Conservation (phyloP, 2,329 filamentous ascomycete genomes). For the Claviceps africana region DNA sequence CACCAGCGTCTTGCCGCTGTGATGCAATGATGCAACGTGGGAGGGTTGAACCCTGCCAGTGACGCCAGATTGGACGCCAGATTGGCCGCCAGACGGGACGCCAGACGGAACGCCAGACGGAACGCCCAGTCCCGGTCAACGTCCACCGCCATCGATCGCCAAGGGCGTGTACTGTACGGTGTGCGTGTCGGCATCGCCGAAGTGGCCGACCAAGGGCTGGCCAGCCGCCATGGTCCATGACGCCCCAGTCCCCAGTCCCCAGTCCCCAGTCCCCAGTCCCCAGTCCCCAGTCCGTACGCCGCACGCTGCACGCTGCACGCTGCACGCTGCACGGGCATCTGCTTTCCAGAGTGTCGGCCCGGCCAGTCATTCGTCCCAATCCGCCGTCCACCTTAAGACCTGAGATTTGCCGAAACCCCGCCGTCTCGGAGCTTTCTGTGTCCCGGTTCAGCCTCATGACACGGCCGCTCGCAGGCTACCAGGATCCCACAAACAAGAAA, state of each 20-base stretch:
- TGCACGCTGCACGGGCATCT: slow-evolving; percentile 1
- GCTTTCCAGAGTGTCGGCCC: neutral
- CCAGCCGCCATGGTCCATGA: neutral
- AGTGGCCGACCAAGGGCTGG: neutral
- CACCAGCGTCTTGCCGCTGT: no score
- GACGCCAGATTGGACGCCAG: no score
- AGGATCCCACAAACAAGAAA: neutral
- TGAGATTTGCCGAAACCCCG: no score
- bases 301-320: no score
- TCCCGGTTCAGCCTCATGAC: neutral
- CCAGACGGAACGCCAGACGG: no score
- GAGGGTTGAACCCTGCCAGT: no score
- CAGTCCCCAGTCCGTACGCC: no score
- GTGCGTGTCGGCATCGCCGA: slow-evolving; percentile 3
- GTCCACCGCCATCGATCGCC: neutral
- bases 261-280: no score
- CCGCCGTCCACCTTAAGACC: neutral
- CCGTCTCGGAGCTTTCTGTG: neutral
- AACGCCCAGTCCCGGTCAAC: no score
- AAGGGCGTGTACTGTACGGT: no score
- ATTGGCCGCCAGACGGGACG: no score
- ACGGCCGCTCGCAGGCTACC: neutral
- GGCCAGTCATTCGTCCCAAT: neutral
- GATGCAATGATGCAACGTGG: no score
- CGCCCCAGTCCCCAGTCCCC: slow-evolving; percentile 1